These are phyloP conservation scores for Exophiala dermatitidis DNA, from an alignment of 2,329 filamentous ascomycete species.

Conservation along the genomic window DNA sequence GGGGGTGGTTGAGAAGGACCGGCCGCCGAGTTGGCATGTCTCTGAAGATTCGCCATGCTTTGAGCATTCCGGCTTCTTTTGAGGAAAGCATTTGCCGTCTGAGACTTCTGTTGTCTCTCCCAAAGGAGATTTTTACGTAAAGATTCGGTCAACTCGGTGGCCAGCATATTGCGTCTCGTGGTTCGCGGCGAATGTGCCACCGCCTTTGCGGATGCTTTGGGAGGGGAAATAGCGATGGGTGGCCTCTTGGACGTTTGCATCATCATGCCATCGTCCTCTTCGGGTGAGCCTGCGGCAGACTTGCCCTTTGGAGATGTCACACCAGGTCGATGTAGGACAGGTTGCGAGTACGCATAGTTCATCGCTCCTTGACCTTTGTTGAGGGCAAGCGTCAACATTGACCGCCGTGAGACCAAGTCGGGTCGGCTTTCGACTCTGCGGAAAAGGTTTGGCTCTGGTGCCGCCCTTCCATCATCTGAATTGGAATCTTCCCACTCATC, in stretches of 20 bases:
- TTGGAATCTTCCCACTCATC: slow-evolving; percentile 59
- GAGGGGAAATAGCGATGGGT: slow-evolving; percentile 23
- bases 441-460: slow-evolving; percentile 75
- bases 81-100: slow-evolving; percentile 77
- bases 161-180: slow-evolving; percentile 89
- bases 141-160: slow-evolving; percentile 87
- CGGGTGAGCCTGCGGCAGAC: slow-evolving; percentile 45
- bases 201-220: slow-evolving; percentile 31
- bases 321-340: slow-evolving; percentile 45
- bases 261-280: slow-evolving; percentile 33
- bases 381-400: slow-evolving; percentile 83
- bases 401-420: slow-evolving; percentile 77
- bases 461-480: slow-evolving; percentile 72
- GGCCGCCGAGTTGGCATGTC: slow-evolving; percentile 62
- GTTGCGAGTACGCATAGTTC: slow-evolving; percentile 33
- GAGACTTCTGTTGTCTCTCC: slow-evolving; percentile 92
- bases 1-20: slow-evolving; percentile 45
- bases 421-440: slow-evolving; percentile 82
- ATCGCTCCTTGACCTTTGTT: slow-evolving; percentile 37
- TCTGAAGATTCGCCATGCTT: slow-evolving; percentile 79
- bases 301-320: slow-evolving; percentile 54
- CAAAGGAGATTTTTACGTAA: slow-evolving; percentile 85
- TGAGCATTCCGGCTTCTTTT: slow-evolving; percentile 87
- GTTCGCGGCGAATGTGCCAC: slow-evolving; percentile 82
- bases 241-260: slow-evolving; percentile 20